Evolutionary conservation across 805 yeast genomes (phyloP).

Genomic region (Suhomyces canberraensis): DNA sequence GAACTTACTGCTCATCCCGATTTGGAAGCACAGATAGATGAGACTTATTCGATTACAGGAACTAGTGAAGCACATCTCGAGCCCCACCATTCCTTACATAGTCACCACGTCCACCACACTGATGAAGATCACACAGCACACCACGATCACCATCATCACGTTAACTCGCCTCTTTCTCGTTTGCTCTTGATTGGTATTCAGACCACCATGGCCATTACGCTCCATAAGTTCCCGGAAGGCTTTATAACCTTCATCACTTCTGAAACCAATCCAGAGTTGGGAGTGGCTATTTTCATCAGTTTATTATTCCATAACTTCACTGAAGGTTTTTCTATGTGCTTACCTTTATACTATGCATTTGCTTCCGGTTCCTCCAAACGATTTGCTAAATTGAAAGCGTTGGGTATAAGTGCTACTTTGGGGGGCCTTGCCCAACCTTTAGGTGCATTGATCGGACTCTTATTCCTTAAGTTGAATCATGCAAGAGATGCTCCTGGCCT

Average conservation of each 20-base stretch:
- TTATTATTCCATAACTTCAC: constrained; percentile 85
- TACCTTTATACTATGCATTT: constrained; percentile 82
- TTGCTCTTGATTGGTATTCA: constrained; percentile 87
- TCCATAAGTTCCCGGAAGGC: constrained; percentile 95
- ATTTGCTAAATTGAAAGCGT: constrained; percentile 50
- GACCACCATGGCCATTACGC: constrained; percentile 79
- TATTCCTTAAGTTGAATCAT: constrained; percentile 39
- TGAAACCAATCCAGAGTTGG: constrained; percentile 59
- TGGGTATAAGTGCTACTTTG: constrained; percentile 59
- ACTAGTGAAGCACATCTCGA: background rate
- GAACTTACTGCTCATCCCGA: constrained; percentile 15
- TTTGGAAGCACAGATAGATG: background rate
- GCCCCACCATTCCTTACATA: background rate
- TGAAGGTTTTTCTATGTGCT: constrained; percentile 92
- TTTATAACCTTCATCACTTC: constrained; percentile 82
- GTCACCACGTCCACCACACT: constrained; percentile 5
- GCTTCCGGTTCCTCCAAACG: constrained; percentile 41
- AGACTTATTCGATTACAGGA: background rate
- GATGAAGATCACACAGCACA: constrained; percentile 24
- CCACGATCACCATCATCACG: constrained; percentile 72
- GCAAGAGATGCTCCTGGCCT: constrained; percentile 27
- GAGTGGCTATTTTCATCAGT: constrained; percentile 78
- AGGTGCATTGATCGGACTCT: constrained; percentile 75
- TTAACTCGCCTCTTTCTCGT: constrained; percentile 72
- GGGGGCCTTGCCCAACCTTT: constrained; percentile 88